These are phyloP conservation scores for Cercospora sp. DNA, from an alignment of 2,329 filamentous ascomycete genomes.

Conservation along the genomic window DNA sequence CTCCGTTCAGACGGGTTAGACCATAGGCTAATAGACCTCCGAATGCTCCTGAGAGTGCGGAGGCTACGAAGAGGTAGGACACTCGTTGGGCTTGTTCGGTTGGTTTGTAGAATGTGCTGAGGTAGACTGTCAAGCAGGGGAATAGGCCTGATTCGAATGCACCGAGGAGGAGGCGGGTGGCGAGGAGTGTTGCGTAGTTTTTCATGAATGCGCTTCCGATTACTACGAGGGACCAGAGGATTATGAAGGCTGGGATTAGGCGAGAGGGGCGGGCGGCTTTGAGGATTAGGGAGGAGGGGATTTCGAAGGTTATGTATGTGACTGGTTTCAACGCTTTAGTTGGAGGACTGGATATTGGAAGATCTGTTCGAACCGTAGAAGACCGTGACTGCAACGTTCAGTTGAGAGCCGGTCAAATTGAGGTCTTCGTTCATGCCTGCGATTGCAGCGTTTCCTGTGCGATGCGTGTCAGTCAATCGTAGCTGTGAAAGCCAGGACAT, in stretches of 20 bases:
- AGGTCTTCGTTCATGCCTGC: background rate
- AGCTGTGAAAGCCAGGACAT: background rate
- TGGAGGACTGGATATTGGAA: background rate
- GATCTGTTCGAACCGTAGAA: background rate
- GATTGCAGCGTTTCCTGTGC: background rate
- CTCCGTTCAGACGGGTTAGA: slow-evolving; percentile 71
- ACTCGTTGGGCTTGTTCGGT: slow-evolving; percentile 47
- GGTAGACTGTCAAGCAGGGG: slow-evolving; percentile 37
- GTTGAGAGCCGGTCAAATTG: background rate
- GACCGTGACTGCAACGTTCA: background rate
- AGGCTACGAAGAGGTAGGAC: slow-evolving; percentile 44
- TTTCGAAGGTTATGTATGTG: slow-evolving; percentile 47
- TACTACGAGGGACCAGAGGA: slow-evolving; percentile 53
- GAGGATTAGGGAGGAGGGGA: slow-evolving; percentile 35
- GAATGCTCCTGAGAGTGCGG: slow-evolving; percentile 45
- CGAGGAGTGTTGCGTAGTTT: slow-evolving; percentile 46
- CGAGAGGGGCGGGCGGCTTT: background rate
- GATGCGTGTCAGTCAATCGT: background rate
- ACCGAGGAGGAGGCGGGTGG: slow-evolving; percentile 37
- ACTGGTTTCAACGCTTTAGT: background rate
- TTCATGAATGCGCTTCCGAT: slow-evolving; percentile 51
- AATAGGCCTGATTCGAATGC: slow-evolving; percentile 33
- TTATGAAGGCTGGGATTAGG: slow-evolving; percentile 12
- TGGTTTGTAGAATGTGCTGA: slow-evolving; percentile 45
- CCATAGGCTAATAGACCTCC: slow-evolving; percentile 44